Evolutionary conservation across 164 flowering plant species (phyloP).

Genomic region (Magnolia sinica): DNA sequence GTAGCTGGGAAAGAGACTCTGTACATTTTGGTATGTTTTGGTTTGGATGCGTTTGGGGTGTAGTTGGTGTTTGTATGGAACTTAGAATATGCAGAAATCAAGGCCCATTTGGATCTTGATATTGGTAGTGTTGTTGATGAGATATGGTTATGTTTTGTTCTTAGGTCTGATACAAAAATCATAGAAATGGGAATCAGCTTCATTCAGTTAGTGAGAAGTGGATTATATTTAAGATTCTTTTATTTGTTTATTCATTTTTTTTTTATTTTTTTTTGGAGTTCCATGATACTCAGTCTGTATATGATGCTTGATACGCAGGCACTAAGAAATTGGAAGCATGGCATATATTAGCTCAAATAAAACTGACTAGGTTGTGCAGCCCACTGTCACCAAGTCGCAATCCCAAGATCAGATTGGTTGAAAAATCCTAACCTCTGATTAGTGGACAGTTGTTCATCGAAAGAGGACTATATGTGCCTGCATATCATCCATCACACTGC

Average conservation of each 20-base stretch:
- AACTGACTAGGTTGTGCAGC: background rate
- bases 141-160: background rate
- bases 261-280: background rate
- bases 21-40: constrained; percentile 1
- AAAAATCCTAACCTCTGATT: background rate
- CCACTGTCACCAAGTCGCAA: too few species aligned
- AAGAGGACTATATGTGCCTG: background rate
- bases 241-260: background rate
- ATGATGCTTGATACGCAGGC: too few species aligned
- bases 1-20: background rate
- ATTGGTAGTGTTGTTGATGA: background rate
- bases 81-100: background rate
- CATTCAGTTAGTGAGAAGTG: background rate
- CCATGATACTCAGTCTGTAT: background rate
- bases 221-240: background rate
- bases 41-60: background rate
- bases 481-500: too few species aligned
- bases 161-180: background rate
- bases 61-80: background rate
- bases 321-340: background rate
- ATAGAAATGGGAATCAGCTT: background rate
- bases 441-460: background rate
- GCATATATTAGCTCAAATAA: background rate
- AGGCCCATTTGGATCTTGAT: background rate
- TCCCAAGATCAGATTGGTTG: background rate